Evolutionary conservation across 1,284 basidiomycete species (phyloP).

Genomic region (Cryptococcus jaspeensis): DNA sequence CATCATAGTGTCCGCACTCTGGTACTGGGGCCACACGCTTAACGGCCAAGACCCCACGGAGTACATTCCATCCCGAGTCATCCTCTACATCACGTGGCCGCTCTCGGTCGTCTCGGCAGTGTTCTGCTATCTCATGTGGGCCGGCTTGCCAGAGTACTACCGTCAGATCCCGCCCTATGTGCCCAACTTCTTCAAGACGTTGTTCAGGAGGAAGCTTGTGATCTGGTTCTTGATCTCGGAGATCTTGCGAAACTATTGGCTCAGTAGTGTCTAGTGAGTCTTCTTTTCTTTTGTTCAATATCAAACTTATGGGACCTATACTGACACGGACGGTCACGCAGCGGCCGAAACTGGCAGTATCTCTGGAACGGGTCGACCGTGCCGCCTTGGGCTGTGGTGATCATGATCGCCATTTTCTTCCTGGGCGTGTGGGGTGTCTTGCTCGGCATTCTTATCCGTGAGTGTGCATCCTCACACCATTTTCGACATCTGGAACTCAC

Average conservation of each 20-base stretch:
- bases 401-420: slow-evolving; percentile 81
- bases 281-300: no score
- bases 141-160: slow-evolving; percentile 70
- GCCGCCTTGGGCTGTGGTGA: slow-evolving; percentile 73
- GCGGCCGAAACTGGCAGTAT: slow-evolving; percentile 91
- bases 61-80: slow-evolving; percentile 44
- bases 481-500: no score
- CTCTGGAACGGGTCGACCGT: slow-evolving; percentile 77
- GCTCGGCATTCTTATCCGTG: slow-evolving; percentile 67
- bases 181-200: slow-evolving; percentile 80
- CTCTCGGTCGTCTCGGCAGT: slow-evolving; percentile 67
- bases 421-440: slow-evolving; percentile 75
- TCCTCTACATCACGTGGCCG: slow-evolving; percentile 79
- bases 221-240: slow-evolving; percentile 90
- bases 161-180: slow-evolving; percentile 84
- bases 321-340: slow-evolving; percentile 43
- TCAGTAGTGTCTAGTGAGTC: slow-evolving; percentile 74
- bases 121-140: slow-evolving; percentile 78
- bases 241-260: slow-evolving; percentile 85
- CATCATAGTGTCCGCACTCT: slow-evolving; percentile 67
- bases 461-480: slow-evolving; percentile 16
- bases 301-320: no score
- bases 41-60: slow-evolving; percentile 53
- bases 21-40: slow-evolving; percentile 88
- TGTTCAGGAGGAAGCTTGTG: slow-evolving; percentile 84